Evolutionary conservation across 805 yeast species (phyloP), one percentile per base, ranked within the genome.

Genomic region (Ogataea haglerorum): DNA sequence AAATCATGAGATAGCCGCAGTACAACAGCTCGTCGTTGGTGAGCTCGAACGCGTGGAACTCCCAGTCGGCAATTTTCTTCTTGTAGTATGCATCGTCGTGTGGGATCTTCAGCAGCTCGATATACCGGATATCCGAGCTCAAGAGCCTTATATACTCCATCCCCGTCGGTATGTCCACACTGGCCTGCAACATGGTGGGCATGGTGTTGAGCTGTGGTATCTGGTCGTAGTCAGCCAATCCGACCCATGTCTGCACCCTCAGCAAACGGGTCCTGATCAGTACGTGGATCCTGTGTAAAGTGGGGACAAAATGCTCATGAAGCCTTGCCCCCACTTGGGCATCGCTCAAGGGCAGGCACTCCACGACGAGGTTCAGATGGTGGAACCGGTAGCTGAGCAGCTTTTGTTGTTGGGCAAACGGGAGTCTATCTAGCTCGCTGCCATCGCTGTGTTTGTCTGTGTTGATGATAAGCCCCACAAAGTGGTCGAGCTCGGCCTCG

Each of bases 31-130:
- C 93, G 58, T 84, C 87, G 53, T 73, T 72, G 7, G 74, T 53
- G 37, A 81, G 65, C 49, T 74, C 75, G 56, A 81, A 87, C 2
- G 90, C 85, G 15, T 82, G 81, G 56, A 85, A 85, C 38, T 75
- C 72, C 89, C 90, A 82, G 48, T 68, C 69, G 26, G 78, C 75
- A 34, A 75, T 58, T 45, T 68, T 67, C 14, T 46, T 30, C 36
- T 51, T 54, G 50, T 53, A 64, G 13, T 52, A 41, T 4, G 56
- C 50, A 26, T 56, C 54, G 5, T 42, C 17, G 3, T 45, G 38
- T 0, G 56, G 42, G 10, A 60, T 28, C 1, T 47, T 51, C 17
- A 71, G 40, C 2, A 68, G 41, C 1, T 32, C 7, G 2, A 35
- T 19, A 43, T 60, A 68, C 32, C 61, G 56, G 9, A 69, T 51